Base-by-base conservation (phyloP, 768 basidiomycete species). In the Amanita phalloides region DNA sequence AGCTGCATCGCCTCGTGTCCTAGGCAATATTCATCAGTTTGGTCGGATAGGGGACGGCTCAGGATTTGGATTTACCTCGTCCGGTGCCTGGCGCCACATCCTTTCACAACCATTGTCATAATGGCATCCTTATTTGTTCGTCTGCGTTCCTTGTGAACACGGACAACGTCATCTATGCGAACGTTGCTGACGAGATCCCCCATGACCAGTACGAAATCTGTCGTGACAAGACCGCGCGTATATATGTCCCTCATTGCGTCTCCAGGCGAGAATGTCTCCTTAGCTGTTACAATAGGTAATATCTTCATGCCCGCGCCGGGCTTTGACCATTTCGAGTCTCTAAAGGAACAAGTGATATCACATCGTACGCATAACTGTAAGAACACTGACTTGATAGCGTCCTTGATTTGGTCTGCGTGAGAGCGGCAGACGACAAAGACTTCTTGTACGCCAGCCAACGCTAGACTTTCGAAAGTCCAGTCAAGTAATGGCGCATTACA, bases 391-490 rank as follows among this genome's bases (percentile, higher is more conserved):
- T 75, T 79, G 61, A 97, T 89, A 52, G 84, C 89, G 11, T 77
- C 73, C 63, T 90, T 87, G 60, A 97, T 84, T 59, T 86, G 83
- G 47, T 86, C 84, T 7, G 90, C 81, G 66, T 95, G 89, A 46
- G 91, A 94, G 54, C 90, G 81, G 64, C 93, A 94, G 59, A 98
- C 82, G 43, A 99, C 86, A 64, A 96, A 95, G 53, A 96, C 88
- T 68, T 97, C 90, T 64, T 94, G 90, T 33, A 99, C 92, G 49
- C 92, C 92, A 32, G 92, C 90, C n/a, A 96, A 74, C 26, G 90
- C 84, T 33, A 99, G 78, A 64, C 87, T 87, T 64, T 99, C 96
- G 54, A 98, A 84, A 3, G 96, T 97, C 93, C 95, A 98, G 59
- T 91, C 90, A 32, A 99, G 75, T 28, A 99, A 69, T 3, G 93